Base-by-base conservation (phyloP, 306 rosid species). In the Lathyrus aphaca region DNA sequence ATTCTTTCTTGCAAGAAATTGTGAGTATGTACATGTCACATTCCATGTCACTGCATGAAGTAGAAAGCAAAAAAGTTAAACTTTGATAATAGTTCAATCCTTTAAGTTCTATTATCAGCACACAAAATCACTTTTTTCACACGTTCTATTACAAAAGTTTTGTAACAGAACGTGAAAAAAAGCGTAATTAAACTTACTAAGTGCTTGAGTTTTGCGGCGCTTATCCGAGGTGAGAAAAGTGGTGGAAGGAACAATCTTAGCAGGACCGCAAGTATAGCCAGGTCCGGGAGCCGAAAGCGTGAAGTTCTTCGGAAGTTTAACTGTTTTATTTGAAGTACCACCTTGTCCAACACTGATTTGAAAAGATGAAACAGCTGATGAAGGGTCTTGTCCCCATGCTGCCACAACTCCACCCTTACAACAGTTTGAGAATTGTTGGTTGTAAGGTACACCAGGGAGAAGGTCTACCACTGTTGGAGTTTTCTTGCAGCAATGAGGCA, bases 341-440 rank as follows among this genome's bases (percentile, higher is more conserved):
- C 83, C 96, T 13, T 40, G 73, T 3, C 98, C 98, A 10, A 94
- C 82, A 61, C 98, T 94, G 13, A 94, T 23, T 60, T 94, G 97
- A 80, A 94, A 94, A 58, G 98, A 64, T 4, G 96, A 90, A 76
- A 88, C 79, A 14, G 97, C 83, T 50, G 80, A 45, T 9, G 80
- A 40, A 50, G 98, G 96, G 30, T 94, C 97, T 82, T 94, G 98
- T 5, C 96, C 98, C 97, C 95, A 90, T 45, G 98, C 91, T n/a
- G 90, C 72, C 15, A 94, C 67, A 25, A 94, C 98, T 55, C 97
- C 97, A 71, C 98, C 97, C 73, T 90, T 90, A 63, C 98, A 94
- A 56, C 98, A 94, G 72, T 94, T 90, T 17, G 87, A 57, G 84
- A 79, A 90, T 60, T 94, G 98, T 76, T 88, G 97, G 53, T 94